Evolutionary conservation across 2,329 filamentous ascomycete species (phyloP), one percentile per base, ranked within the genome.

Genomic region (Grosmannia huntii): DNA sequence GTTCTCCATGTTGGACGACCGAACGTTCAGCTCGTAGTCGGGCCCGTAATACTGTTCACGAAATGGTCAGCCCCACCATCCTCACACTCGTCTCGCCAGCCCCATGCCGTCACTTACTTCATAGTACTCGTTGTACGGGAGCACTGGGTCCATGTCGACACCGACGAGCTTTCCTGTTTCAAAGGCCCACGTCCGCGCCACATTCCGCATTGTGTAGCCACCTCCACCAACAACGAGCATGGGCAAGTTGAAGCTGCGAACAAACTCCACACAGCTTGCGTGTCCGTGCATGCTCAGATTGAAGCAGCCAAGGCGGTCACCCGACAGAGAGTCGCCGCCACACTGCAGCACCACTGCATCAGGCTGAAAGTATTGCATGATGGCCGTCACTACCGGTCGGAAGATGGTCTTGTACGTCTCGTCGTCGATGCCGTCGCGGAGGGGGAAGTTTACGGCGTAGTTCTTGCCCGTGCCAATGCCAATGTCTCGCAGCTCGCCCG

Each of bases 101-200:
- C 31, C 4, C 5, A 33, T 9, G 1, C 3, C 21, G n/a, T n/a
- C 11, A 31, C 72, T 67, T 70, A 84, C 83, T 69, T 85, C 82
- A 69, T 97, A 97, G 71, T 97, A 97, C 75, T 97, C 92, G 63
- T 96, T 97, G 71, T 90, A 97, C 0, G 92, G 92, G 48, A 97
- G 78, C n/a, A 88, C 85, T 5, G 86, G 80, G 12, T 83, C 80
- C 80, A 97, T 89, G 33, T 89, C 80, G 60, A 91, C 83, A 31
- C 89, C 89, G 23, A 96, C 89, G 10, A 97, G 79, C 60, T 90
- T 81, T 63, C 92, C 92, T 1, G 94, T 99, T 73, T 99, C 94
- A 69, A 92, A 95, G 7, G 91, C 91, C 94, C 94, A 99, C 5
- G 92, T 94, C 55, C 94, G 87, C 21, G 94, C 92, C 12, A 99